A percentile compares a stretch with the other conserved stretches of the same genome.
These are phyloP conservation scores for Medicago arabica DNA, from an alignment of 306 rosid species.

Conservation along the genomic window DNA sequence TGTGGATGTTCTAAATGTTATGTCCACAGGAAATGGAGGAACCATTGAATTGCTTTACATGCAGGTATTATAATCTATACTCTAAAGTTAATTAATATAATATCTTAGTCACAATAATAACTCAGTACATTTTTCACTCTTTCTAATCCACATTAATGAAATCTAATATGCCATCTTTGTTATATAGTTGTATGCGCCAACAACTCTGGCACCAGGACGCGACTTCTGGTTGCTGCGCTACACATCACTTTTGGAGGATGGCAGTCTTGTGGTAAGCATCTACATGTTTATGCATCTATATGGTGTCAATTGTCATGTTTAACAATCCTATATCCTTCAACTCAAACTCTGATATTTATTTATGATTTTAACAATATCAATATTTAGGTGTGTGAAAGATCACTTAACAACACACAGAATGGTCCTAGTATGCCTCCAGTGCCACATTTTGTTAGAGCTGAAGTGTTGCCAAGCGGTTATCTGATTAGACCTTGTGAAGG, in stretches of 20 bases:
- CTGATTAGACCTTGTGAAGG: conserved; percentile 97
- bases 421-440: conserved; percentile 95
- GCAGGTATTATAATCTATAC: conserved; percentile 64
- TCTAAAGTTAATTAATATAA: not conserved
- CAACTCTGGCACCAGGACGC: conserved; percentile 97
- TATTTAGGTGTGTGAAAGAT: conserved; percentile 91
- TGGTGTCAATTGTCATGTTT: not conserved
- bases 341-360: not conserved
- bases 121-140: conserved; percentile 2
- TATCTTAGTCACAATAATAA: not conserved
- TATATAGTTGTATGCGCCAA: conserved; percentile 90
- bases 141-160: conserved; percentile 11
- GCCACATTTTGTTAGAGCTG: conserved; percentile 93
- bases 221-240: conserved; percentile 99
- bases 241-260: conserved; percentile 93
- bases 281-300: not conserved
- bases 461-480: conserved; percentile 90
- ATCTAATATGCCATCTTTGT: conserved; percentile 38
- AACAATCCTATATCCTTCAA: not conserved
- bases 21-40: conserved; percentile 93
- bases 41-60: conserved; percentile 94
- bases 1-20: conserved; percentile 75
- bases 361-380: conserved; percentile 36
- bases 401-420: conserved; percentile 95
- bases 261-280: conserved; percentile 90